These are phyloP conservation scores for Gremmenia infestans DNA, from an alignment of 2,329 filamentous ascomycete species.

Conservation along the genomic window DNA sequence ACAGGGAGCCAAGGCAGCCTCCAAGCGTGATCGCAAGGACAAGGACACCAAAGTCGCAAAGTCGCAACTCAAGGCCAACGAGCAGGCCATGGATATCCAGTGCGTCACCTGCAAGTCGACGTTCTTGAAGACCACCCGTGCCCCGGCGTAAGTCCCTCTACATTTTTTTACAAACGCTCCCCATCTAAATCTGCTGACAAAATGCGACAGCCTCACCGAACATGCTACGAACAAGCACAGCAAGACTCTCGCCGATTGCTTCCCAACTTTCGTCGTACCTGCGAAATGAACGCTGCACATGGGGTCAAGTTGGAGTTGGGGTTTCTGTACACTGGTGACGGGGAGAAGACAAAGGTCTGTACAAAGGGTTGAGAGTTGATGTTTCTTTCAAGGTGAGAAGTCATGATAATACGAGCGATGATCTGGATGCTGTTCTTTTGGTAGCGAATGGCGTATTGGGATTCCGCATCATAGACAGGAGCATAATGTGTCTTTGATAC, in stretches of 20 bases:
- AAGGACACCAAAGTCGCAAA: conserved; percentile 57
- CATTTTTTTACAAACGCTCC: background rate
- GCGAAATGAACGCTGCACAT: conserved; percentile 3
- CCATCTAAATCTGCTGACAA: background rate
- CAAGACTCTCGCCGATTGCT: conserved; percentile 68
- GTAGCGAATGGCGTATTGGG: conserved; percentile 24
- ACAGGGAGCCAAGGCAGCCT: conserved; percentile 61
- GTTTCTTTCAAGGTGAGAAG: background rate
- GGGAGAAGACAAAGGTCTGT: background rate
- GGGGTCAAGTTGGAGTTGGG: background rate
- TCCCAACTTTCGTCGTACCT: conserved; percentile 44
- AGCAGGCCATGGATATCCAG: conserved; percentile 69
- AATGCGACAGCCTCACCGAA: conserved; percentile 51
- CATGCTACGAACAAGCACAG: conserved; percentile 74
- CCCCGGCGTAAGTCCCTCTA: conserved; percentile 54
- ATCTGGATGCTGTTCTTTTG: conserved; percentile 5
- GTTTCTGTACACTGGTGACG: background rate
- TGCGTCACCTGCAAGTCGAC: conserved; percentile 73
- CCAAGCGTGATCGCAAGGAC: conserved; percentile 68
- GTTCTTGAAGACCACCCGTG: conserved; percentile 73
- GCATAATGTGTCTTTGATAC: conserved; percentile 15
- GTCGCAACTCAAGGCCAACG: conserved; percentile 68
- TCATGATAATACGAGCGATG: conserved; percentile 7
- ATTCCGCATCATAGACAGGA: conserved; percentile 6
- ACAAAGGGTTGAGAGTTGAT: background rate